These are phyloP conservation scores for Aphanomyces astaci DNA, from an alignment of 352 stramenopile species.

Conservation along the genomic window DNA sequence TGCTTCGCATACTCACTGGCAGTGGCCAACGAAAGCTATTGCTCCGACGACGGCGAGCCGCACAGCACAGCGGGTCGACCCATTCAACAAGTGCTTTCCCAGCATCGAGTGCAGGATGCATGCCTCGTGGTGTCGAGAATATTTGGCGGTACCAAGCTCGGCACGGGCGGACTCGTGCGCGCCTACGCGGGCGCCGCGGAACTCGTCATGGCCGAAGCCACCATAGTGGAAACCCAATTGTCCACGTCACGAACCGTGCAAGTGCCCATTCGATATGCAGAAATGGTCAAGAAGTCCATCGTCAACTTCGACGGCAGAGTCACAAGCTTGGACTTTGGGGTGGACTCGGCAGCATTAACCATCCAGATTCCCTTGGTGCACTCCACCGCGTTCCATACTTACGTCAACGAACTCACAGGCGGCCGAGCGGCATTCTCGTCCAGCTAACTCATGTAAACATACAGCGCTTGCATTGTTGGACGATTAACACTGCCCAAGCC, in stretches of 20 bases:
- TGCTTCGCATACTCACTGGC: slow-evolving; percentile 59
- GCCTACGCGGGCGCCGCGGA: slow-evolving; percentile 57
- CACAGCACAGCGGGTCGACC: slow-evolving; percentile 61
- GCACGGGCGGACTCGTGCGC: slow-evolving; percentile 59
- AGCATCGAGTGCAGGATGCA: slow-evolving; percentile 53
- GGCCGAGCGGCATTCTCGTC: not conserved
- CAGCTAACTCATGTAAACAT: not conserved
- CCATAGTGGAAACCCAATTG: slow-evolving; percentile 36
- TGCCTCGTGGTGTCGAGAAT: slow-evolving; percentile 67
- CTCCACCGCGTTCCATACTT: not conserved
- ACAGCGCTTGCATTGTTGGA: too few relatives aligned
- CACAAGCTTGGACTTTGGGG: not conserved
- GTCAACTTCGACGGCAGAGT: not conserved
- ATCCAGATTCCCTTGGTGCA: not conserved
- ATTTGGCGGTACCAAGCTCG: slow-evolving; percentile 66
- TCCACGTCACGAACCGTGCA: not conserved
- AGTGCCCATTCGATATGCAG: slow-evolving; percentile 3
- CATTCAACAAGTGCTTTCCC: slow-evolving; percentile 51
- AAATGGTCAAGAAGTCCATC: slow-evolving; percentile 13
- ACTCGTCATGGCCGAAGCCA: slow-evolving; percentile 40
- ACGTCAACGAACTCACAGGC: not conserved
- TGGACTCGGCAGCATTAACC: not conserved
- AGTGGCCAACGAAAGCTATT: slow-evolving; percentile 41
- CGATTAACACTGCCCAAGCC: too few relatives aligned
- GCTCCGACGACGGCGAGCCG: slow-evolving; percentile 69